phyloP scores from a whole-genome alignment of 352 stramenopile genomes.

The Phytopythium sindhum region DNA sequence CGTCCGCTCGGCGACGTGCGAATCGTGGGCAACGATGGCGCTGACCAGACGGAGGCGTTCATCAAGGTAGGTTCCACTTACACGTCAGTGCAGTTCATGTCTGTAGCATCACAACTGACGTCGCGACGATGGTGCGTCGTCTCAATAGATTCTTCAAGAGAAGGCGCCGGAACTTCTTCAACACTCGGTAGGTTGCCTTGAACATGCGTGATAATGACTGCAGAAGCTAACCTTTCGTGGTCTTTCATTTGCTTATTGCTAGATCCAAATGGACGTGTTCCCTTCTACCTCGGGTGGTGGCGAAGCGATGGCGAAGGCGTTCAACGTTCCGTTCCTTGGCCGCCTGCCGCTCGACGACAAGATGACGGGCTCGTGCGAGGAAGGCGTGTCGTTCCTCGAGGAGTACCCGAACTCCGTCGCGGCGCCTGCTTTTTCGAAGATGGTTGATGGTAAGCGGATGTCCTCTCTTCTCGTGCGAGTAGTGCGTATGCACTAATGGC shows the following conservation, averaged over 20 bases:
- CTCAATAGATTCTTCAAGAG: conserved; percentile 66
- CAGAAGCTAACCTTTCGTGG: not conserved
- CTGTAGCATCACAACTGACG: not conserved
- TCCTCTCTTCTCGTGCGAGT: not conserved
- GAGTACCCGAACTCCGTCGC: conserved; percentile 76
- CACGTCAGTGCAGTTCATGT: not conserved
- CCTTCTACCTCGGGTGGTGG: conserved; percentile 81
- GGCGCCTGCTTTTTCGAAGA: conserved; percentile 63
- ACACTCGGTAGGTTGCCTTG: conserved; percentile 19
- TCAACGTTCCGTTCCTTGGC: conserved; percentile 96
- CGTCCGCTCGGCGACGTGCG: conserved; percentile 73
- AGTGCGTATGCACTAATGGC: not conserved
- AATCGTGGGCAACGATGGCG: conserved; percentile 51
- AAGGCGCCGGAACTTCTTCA: conserved; percentile 81
- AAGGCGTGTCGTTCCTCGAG: conserved; percentile 93
- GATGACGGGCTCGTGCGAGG: conserved; percentile 95
- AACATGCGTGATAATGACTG: not conserved
- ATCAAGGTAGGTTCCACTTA: conserved; percentile 37
- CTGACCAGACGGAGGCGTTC: conserved; percentile 58
- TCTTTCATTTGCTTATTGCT: conserved; percentile 1
- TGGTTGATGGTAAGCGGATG: conserved; percentile 48
- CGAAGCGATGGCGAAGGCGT: conserved; percentile 94
- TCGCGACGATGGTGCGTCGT: not conserved
- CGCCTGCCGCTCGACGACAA: conserved; percentile 96
- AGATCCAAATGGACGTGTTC: conserved; percentile 91